These are phyloP conservation scores for Peribolospora baueri DNA, from an alignment of 768 basidiomycete genomes.

Conservation along the genomic window DNA sequence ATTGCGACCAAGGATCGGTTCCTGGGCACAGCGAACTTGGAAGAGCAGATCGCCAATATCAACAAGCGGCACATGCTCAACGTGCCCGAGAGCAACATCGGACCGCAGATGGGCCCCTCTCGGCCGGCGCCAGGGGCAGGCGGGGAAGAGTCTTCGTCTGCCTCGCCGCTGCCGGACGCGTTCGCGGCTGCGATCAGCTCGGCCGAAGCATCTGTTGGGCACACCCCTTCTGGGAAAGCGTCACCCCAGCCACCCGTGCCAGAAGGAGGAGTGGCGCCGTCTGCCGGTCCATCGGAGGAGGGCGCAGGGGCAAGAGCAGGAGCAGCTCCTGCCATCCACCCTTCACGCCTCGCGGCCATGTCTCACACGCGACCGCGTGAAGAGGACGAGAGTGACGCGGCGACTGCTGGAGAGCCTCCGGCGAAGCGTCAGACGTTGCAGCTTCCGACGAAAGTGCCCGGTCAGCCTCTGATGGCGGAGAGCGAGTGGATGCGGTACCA, in stretches of 20 bases:
- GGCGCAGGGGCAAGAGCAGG: no score
- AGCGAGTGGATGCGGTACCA: not conserved
- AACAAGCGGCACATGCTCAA: slow-evolving; percentile 35
- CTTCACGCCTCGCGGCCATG: no score
- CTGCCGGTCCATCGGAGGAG: no score
- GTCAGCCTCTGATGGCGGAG: no score
- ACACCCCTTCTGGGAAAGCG: not conserved
- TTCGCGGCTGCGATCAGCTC: not conserved
- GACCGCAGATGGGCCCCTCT: slow-evolving; percentile 59
- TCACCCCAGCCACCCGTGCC: slow-evolving; percentile 3
- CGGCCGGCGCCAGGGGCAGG: slow-evolving; percentile 67
- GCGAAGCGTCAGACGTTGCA: no score
- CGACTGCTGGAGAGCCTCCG: no score
- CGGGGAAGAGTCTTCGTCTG: slow-evolving; percentile 37
- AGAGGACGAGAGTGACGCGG: no score
- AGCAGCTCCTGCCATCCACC: no score
- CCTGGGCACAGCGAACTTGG: slow-evolving; percentile 16
- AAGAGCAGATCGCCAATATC: slow-evolving; percentile 59
- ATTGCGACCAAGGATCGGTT: slow-evolving; percentile 77
- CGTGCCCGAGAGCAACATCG: no score
- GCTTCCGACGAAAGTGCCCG: no score
- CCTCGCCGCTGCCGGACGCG: not conserved
- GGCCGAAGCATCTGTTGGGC: not conserved
- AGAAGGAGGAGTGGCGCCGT: no score
- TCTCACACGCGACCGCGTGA: no score